phyloP scores from a whole-genome alignment of 805 yeast genomes.

The Pichia scutulata region DNA sequence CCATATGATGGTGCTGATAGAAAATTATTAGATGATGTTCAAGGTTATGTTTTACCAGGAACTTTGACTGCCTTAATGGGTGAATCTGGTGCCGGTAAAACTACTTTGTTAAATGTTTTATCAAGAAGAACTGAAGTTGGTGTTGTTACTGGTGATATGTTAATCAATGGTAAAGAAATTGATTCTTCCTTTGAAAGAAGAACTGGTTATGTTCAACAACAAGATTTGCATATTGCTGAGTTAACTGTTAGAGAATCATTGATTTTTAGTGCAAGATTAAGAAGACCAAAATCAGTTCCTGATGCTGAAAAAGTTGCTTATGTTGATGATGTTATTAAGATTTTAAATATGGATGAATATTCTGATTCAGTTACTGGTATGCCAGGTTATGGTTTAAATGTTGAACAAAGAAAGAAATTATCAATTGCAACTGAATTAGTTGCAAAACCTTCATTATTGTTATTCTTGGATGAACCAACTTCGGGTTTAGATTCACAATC shows the following conservation, averaged over 20 bases:
- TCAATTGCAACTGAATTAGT: constrained; percentile 51
- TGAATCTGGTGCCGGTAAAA: constrained; percentile 60
- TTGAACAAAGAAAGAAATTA: constrained; percentile 46
- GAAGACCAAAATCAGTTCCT: constrained; percentile 35
- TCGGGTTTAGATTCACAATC: constrained; percentile 55
- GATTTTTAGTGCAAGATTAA: constrained; percentile 40
- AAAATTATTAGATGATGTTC: constrained; percentile 36
- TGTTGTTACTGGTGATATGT: constrained; percentile 47
- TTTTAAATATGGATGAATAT: constrained; percentile 36
- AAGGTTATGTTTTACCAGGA: constrained; percentile 45
- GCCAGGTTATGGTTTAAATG: constrained; percentile 43
- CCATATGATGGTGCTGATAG: constrained; percentile 38
- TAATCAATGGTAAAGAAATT: constrained; percentile 43
- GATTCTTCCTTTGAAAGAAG: constrained; percentile 44
- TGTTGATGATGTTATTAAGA: constrained; percentile 34
- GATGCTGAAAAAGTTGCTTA: constrained; percentile 36
- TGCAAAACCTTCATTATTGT: constrained; percentile 44
- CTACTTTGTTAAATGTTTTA: constrained; percentile 46
- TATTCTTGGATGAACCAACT: constrained; percentile 55
- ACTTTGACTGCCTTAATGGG: constrained; percentile 56
- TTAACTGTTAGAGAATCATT: constrained; percentile 46
- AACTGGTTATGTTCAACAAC: constrained; percentile 53
- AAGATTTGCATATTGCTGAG: constrained; percentile 43
- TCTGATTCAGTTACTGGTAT: constrained; percentile 46
- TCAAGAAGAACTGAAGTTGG: constrained; percentile 47